Percentiles rank a stretch among this genome's conserved stretches.
These are phyloP conservation scores for Podospora tetraspora DNA, from an alignment of 495 filamentous ascomycete species.

Conservation along the genomic window DNA sequence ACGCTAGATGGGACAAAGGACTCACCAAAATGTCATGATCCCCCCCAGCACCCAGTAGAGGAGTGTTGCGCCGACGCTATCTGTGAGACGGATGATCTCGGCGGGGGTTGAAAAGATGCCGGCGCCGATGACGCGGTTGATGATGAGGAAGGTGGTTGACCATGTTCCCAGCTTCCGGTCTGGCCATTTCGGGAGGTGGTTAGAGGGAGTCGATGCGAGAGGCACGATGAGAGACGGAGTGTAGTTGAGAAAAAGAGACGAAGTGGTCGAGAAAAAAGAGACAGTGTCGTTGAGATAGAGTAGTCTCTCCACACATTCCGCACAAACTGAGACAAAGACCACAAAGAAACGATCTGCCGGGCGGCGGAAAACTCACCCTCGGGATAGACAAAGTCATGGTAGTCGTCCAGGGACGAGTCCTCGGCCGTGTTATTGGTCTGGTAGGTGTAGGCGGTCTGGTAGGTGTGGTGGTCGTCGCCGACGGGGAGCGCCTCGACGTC, in stretches of 20 bases:
- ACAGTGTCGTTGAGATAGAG: not conserved
- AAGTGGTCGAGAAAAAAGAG: not conserved
- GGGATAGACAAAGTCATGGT: conserved; percentile 34
- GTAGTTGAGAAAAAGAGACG: not conserved
- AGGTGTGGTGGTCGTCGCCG: conserved; percentile 23
- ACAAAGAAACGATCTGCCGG: not conserved
- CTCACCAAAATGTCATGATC: conserved; percentile 21
- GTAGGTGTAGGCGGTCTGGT: conserved; percentile 21
- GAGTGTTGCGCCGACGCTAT: conserved; percentile 17
- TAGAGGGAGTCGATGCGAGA: not conserved
- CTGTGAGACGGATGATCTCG: conserved; percentile 14
- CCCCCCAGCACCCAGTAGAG: conserved; percentile 22
- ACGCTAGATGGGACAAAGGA: not conserved
- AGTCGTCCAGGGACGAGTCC: conserved; percentile 24
- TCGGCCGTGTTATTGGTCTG: conserved; percentile 15
- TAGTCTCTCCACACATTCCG: not conserved
- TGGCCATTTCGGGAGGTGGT: not conserved
- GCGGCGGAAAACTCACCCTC: conserved; percentile 25
- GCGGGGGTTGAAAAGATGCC: conserved; percentile 21
- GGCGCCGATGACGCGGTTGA: conserved; percentile 22
- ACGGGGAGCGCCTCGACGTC: conserved; percentile 20
- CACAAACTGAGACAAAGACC: not conserved
- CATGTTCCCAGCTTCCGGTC: conserved; percentile 20
- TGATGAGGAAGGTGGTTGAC: conserved; percentile 25
- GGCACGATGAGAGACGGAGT: not conserved